Evolutionary conservation across 2,329 filamentous ascomycete species (phyloP), one percentile per base, ranked within the genome.

Genomic region (Ampelomyces quisqualis): DNA sequence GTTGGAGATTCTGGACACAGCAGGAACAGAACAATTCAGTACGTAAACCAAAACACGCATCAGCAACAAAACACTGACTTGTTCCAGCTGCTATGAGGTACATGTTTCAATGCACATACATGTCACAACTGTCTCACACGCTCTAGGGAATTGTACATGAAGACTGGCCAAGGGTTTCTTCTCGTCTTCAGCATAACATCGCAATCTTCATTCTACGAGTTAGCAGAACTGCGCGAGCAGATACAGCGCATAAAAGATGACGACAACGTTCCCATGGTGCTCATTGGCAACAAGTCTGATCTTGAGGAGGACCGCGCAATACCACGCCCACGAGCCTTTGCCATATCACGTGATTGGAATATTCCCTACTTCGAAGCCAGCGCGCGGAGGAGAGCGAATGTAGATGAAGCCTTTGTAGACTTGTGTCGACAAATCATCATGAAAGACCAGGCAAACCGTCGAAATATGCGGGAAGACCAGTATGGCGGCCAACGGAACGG

Each of bases 11-110:
- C 80, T 95, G 58, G 89, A 95, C 65, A 95, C 89, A 33, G 89
- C 89, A 54, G 89, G 89, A 44, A 95, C 89, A 52, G 89, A 95
- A 68, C 89, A 95, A 67, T 95, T 95, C 71, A 91, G 88, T 91
- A 77, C 71, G 85, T 76, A 10, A 17, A 38, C 27, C 20, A 19
- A 20, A 17, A 9, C 3, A 24, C 22, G 7, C 18, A 27, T 24
- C 18, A 13, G 34, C 15, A 15, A 36, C 28, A 11, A 34, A 14
- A 8, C 24, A 33, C 58, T 65, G 47, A 65, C 33, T 10, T 37
- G 9, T 18, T 14, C 15, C 28, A 64, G 60, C 64, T 46, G 64
- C 62, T 20, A 67, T 65, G 62, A 65, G 64, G 58, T 64, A 65
- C 21, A 29, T 38, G n/a, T 22, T 27, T 57, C 42, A 43, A 41